Conservation (phyloP, 73 alveolate species). For the Stentor roeselii region DNA sequence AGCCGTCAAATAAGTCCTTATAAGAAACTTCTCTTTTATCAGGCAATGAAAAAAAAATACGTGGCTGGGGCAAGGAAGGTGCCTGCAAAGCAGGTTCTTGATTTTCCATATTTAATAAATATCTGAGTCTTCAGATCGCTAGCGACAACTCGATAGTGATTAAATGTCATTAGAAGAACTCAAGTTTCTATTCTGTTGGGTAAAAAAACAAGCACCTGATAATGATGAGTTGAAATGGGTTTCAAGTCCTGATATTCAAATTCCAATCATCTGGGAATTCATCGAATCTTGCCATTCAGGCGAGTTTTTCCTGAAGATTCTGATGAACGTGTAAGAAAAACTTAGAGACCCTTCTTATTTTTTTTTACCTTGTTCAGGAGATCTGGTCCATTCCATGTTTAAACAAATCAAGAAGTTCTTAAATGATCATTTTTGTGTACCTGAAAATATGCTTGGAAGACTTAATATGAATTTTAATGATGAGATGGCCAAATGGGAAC, state of each 20-base stretch:
- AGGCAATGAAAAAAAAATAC: background rate
- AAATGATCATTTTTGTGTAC: background rate
- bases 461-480: too few relatives aligned
- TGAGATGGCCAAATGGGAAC: background rate
- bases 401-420: background rate
- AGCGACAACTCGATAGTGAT: too few relatives aligned
- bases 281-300: background rate
- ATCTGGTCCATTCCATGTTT: background rate
- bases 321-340: background rate
- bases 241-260: background rate
- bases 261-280: background rate
- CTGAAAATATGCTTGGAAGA: background rate
- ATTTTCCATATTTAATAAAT: too few relatives aligned
- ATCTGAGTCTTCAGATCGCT: too few relatives aligned
- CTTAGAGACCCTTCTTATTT: background rate
- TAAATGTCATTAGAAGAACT: too few relatives aligned
- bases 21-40: constrained; percentile 14
- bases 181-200: background rate
- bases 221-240: background rate
- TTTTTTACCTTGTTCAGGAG: background rate
- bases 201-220: background rate
- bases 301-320: background rate
- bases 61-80: background rate
- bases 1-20: background rate
- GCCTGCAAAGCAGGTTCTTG: too few relatives aligned